Base-by-base conservation (phyloP, 441 rosid species). In the Pelargonium myrrhifolium region DNA sequence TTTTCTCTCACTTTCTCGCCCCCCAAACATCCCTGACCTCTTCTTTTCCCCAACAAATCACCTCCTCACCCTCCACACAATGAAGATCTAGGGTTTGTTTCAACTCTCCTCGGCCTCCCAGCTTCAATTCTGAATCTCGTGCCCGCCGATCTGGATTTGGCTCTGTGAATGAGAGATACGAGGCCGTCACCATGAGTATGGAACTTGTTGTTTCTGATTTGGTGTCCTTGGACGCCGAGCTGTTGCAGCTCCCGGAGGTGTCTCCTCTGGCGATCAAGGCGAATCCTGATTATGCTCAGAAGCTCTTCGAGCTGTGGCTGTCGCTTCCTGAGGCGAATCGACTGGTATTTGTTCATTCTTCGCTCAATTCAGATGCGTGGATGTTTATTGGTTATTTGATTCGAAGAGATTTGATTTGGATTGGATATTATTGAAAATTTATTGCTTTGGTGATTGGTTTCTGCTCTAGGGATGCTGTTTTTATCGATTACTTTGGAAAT, bases 261-360 rank as follows among this genome's bases (percentile, higher is more conserved):
- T 76, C 99, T 70, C 88, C 97, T 0, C 68, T 83, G 68, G 88
- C 85, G 1, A 78, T 90, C 45, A 89, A 79, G 78, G 85, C 93
- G 8, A 78, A 84, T 68, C 89, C 93, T 9, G 87, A 78, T 64
- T 93, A 91, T 70, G 83, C 85, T 1, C 93, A 89, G 71, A 82
- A 65, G 67, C 89, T 93, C 72, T 93, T 91, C 71, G 96, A 93
- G 68, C 92, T 84, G 80, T 93, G 99, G 99, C 95, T 93, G 60
- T 76, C 96, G 37, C 92, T 93, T 28, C 96, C 98, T n/a, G 96
- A 93, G 45, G 73, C 95, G 72, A 83, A 83, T 74, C 89, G 87
- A 35, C 85, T 87, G 95, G 98, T 93, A 80, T 14, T 11, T 55
- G 42, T 58, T 68, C 56, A 9, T 26, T 66, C 64, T 28, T 65